phyloP scores from a whole-genome alignment of 164 flowering plant genomes.

The Stephania cephalantha region DNA sequence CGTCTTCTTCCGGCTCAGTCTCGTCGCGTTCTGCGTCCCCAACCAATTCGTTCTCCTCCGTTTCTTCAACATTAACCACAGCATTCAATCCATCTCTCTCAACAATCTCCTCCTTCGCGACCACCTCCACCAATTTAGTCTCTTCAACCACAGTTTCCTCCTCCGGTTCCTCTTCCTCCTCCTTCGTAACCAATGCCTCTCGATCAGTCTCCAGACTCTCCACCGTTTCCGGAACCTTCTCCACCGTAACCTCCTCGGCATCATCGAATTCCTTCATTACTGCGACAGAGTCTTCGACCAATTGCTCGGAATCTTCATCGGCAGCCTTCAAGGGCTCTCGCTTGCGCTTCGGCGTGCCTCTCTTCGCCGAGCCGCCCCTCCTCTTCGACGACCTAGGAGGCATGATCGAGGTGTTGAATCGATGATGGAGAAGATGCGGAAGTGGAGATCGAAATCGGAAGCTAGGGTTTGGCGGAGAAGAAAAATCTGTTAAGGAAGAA shows the following conservation, averaged over 20 bases:
- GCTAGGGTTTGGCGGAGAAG: conserved; percentile 6
- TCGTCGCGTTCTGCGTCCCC: too few species aligned
- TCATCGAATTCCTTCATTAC: background rate
- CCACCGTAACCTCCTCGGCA: background rate
- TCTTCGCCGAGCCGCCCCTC: conserved; percentile 1
- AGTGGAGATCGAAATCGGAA: background rate
- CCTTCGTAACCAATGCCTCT: background rate
- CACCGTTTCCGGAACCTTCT: background rate
- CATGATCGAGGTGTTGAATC: background rate
- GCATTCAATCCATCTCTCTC: too few species aligned
- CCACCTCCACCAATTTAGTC: background rate
- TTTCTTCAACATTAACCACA: too few species aligned
- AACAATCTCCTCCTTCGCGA: background rate
- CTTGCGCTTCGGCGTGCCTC: background rate
- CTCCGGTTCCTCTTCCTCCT: background rate
- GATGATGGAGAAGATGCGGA: background rate
- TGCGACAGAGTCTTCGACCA: background rate
- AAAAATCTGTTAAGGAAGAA: background rate
- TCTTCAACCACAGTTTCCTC: background rate
- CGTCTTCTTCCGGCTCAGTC: conserved; percentile 7
- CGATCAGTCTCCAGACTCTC: background rate
- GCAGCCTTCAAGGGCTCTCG: background rate
- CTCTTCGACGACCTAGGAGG: conserved; percentile 3
- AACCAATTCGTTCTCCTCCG: too few species aligned
- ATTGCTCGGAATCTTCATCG: background rate